Conservation (phyloP, 805 yeast genomes). For the Saccharomycopsis selenospora region DNA sequence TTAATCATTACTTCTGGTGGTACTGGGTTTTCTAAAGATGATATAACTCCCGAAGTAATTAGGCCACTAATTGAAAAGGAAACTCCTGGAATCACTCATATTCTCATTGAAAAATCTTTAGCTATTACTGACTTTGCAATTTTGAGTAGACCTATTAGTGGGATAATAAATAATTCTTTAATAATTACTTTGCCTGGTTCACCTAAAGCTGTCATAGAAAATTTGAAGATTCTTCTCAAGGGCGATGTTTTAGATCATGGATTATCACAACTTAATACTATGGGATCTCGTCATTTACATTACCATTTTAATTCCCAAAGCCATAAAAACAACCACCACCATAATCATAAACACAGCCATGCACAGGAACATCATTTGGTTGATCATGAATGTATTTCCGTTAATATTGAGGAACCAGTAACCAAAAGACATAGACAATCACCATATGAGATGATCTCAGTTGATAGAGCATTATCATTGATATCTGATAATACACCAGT, state of each 20-base stretch:
- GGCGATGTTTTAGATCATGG: constrained; percentile 37
- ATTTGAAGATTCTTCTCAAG: constrained; percentile 33
- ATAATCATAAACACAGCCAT: constrained; percentile 18
- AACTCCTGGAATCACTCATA: constrained; percentile 45
- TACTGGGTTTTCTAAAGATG: constrained; percentile 41
- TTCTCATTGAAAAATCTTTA: constrained; percentile 38
- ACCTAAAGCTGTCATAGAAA: constrained; percentile 42
- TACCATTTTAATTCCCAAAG: background rate
- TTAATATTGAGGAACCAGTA: constrained; percentile 33
- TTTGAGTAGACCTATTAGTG: constrained; percentile 45
- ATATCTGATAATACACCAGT: constrained; percentile 32
- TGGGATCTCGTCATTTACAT: constrained; percentile 37
- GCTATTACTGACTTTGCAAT: constrained; percentile 42
- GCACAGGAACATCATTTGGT: constrained; percentile 27
- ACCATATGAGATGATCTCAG: constrained; percentile 42
- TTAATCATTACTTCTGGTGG: constrained; percentile 46
- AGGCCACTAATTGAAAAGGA: constrained; percentile 34
- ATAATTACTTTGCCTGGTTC: constrained; percentile 47
- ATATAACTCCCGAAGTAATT: constrained; percentile 46
- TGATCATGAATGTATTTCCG: constrained; percentile 33
- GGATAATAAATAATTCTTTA: constrained; percentile 32
- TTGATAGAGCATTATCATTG: constrained; percentile 32
- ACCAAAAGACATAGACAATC: constrained; percentile 38
- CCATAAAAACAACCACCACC: constrained; percentile 17
- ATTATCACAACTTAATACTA: constrained; percentile 31